Evolutionary conservation across 371 early-diverging fungal genomes (phyloP).

Genomic region (Lichtheimia ornata): DNA sequence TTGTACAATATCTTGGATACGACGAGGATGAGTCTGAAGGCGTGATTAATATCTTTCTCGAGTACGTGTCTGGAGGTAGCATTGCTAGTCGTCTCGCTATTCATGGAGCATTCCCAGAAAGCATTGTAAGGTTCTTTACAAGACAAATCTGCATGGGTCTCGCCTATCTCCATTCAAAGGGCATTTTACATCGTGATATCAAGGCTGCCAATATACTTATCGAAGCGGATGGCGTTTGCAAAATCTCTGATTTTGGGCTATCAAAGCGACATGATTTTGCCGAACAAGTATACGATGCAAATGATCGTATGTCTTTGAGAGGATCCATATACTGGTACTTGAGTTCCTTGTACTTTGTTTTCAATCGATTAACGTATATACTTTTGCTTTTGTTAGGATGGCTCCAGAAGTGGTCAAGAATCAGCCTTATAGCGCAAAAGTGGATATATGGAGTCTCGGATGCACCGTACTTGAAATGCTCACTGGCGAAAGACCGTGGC

Average conservation of each 20-base stretch:
- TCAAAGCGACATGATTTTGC: constrained; percentile 73
- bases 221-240: constrained; percentile 84
- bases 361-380: constrained; percentile 16
- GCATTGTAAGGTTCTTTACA: constrained; percentile 75
- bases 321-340: constrained; percentile 19
- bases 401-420: constrained; percentile 89
- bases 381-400: constrained; percentile 72
- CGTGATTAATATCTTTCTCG: constrained; percentile 85
- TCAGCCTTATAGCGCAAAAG: constrained; percentile 74
- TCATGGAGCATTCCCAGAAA: constrained; percentile 75
- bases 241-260: constrained; percentile 98
- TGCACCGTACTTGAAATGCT: constrained; percentile 96
- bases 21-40: constrained; percentile 66
- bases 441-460: constrained; percentile 91
- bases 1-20: constrained; percentile 79
- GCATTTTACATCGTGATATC: constrained; percentile 92
- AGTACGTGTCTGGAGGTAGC: constrained; percentile 88
- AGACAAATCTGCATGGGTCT: constrained; percentile 85
- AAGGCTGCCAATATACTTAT: constrained; percentile 94
- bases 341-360: not conserved
- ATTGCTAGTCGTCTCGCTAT: constrained; percentile 67
- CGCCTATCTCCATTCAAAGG: constrained; percentile 85
- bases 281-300: constrained; percentile 41
- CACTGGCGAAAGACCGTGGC: constrained; percentile 91
- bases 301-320: constrained; percentile 19